Conservation (phyloP, 805 yeast genomes). For the Debaryomyces tyrocola region DNA sequence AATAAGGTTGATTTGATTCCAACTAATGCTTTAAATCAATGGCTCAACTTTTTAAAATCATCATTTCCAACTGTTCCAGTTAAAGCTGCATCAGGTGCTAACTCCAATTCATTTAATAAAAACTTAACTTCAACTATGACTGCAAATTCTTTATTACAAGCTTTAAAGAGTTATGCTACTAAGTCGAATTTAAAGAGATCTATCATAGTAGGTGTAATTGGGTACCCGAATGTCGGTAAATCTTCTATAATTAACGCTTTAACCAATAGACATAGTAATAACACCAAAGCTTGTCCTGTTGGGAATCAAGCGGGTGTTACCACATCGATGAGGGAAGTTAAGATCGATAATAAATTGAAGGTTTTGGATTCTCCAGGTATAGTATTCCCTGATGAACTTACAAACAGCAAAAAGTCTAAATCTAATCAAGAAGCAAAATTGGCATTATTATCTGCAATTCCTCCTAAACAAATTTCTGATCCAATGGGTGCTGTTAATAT, state of each 20-base stretch:
- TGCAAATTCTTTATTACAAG: constrained; percentile 69
- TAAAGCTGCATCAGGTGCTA: constrained; percentile 76
- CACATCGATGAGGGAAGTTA: constrained; percentile 86
- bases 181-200: constrained; percentile 85
- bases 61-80: constrained; percentile 92
- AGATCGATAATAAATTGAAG: constrained; percentile 85
- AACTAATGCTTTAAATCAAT: constrained; percentile 73
- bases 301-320: constrained; percentile 99
- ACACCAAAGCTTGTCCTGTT: constrained; percentile 82
- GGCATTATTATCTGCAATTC: constrained; percentile 83
- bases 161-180: constrained; percentile 82
- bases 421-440: constrained; percentile 83
- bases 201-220: constrained; percentile 91
- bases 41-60: constrained; percentile 77
- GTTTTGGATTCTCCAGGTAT: constrained; percentile 96
- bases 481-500: constrained; percentile 80
- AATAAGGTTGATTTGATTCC: constrained; percentile 95
- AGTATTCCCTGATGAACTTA: constrained; percentile 76
- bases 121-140: constrained; percentile 70
- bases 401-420: constrained; percentile 44
- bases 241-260: constrained; percentile 91
- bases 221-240: constrained; percentile 92
- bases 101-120: constrained; percentile 67
- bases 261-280: constrained; percentile 74
- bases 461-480: constrained; percentile 81